Conservation (phyloP, 768 basidiomycete genomes). For the Mycena pura region DNA sequence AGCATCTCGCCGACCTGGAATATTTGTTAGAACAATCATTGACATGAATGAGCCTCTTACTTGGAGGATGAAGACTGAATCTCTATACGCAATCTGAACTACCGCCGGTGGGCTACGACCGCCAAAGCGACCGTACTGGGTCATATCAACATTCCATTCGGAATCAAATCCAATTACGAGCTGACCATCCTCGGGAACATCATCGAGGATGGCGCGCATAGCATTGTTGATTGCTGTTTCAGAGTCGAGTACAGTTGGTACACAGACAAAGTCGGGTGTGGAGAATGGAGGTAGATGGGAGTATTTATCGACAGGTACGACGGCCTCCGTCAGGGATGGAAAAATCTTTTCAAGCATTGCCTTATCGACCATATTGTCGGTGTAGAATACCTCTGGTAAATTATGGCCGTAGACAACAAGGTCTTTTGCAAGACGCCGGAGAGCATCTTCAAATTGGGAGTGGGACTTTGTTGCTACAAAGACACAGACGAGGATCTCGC, state of each 20-base stretch:
- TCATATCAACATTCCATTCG: constrained; percentile 36
- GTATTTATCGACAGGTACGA: constrained; percentile 30
- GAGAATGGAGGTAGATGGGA: constrained; percentile 25
- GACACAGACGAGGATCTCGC: constrained; percentile 28
- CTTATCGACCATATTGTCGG: constrained; percentile 6
- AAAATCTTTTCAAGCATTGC: constrained; percentile 16
- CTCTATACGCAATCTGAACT: constrained; percentile 29
- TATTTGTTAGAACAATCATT: background rate
- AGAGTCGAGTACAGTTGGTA: constrained; percentile 19
- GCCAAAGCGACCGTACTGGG: constrained; percentile 22
- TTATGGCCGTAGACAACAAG: background rate
- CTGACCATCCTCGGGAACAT: constrained; percentile 23
- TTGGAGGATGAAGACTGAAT: constrained; percentile 30
- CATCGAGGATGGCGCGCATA: constrained; percentile 28
- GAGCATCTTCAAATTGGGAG: constrained; percentile 7
- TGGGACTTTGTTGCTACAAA: constrained; percentile 13
- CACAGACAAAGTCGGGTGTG: constrained; percentile 21
- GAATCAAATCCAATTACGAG: constrained; percentile 31
- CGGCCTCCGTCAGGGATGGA: constrained; percentile 26
- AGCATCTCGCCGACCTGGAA: too few species aligned
- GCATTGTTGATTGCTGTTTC: constrained; percentile 25
- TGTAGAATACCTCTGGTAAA: background rate
- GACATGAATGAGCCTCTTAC: constrained; percentile 5
- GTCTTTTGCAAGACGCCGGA: background rate
- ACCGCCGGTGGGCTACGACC: constrained; percentile 29